A percentile compares a stretch with the other conserved stretches of the same genome.
These are phyloP conservation scores for Boletellus deceptivus DNA, from an alignment of 1,284 basidiomycete species.

Conservation along the genomic window DNA sequence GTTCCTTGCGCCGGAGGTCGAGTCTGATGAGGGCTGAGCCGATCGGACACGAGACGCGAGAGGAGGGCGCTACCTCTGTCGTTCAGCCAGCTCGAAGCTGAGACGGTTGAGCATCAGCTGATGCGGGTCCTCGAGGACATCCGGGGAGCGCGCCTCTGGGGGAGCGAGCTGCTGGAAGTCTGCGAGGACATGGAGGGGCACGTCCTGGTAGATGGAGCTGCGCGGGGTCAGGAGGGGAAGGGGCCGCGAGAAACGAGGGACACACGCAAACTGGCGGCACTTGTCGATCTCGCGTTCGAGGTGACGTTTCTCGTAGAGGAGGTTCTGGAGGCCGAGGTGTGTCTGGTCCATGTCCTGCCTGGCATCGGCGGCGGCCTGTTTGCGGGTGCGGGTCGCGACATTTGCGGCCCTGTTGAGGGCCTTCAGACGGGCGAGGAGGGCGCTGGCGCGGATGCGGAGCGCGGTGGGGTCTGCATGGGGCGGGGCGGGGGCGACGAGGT, in stretches of 20 bases:
- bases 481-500: conserved; percentile 51
- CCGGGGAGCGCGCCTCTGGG: conserved; percentile 57
- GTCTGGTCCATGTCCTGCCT: conserved; percentile 82
- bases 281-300: conserved; percentile 84
- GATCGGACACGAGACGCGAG: neutral
- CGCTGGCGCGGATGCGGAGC: conserved; percentile 62
- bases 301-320: conserved; percentile 80
- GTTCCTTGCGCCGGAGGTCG: conserved; percentile 63
- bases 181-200: conserved; percentile 64
- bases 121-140: conserved; percentile 64
- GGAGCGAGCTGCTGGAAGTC: conserved; percentile 67
- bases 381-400: conserved; percentile 61
- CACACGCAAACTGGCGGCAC: conserved; percentile 82
- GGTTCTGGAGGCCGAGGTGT: conserved; percentile 75
- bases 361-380: conserved; percentile 70
- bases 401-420: conserved; percentile 72
- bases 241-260: neutral
- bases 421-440: conserved; percentile 74
- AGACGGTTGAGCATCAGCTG: conserved; percentile 80
- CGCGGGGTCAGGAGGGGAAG: conserved; percentile 4
- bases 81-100: conserved; percentile 77
- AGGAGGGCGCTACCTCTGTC: conserved; percentile 56
- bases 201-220: conserved; percentile 81
- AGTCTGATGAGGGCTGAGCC: conserved; percentile 43
- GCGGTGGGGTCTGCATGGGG: conserved; percentile 48